These are phyloP conservation scores for Halocafeteria seosinensis DNA, from an alignment of 108 stramenopile genomes.

Conservation along the genomic window DNA sequence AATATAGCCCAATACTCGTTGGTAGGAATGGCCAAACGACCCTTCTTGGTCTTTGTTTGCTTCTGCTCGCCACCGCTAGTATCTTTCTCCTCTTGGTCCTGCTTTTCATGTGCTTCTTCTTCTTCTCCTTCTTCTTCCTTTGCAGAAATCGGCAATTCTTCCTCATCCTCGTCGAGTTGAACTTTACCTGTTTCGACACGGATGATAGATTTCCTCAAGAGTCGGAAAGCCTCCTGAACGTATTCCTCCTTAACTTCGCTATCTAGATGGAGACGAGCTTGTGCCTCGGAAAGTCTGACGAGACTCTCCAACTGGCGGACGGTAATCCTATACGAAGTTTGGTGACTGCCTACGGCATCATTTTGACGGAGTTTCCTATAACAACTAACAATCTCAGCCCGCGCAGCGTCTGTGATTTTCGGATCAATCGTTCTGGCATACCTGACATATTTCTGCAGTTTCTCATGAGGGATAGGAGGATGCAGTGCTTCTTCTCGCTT, in stretches of 20 bases:
- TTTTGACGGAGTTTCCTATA: conserved; percentile 77
- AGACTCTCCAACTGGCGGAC: conserved; percentile 94
- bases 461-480: conserved; percentile 60
- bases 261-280: conserved; percentile 79
- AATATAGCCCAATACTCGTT: too few species aligned
- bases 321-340: conserved; percentile 91
- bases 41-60: too few species aligned
- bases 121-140: conserved; percentile 18
- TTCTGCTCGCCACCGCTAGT: too few species aligned
- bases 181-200: conserved; percentile 91
- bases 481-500: conserved; percentile 5
- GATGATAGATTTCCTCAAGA: conserved; percentile 77
- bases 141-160: background rate
- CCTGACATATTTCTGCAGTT: conserved; percentile 79
- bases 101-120: conserved; percentile 16
- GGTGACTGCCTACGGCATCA: conserved; percentile 69
- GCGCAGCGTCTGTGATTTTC: conserved; percentile 56
- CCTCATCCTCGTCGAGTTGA: conserved; percentile 51
- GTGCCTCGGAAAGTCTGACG: conserved; percentile 85
- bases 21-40: too few species aligned
- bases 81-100: conserved; percentile 18
- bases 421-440: conserved; percentile 68
- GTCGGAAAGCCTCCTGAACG: conserved; percentile 74
- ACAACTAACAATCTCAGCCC: conserved; percentile 73
- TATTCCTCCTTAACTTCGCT: conserved; percentile 58